A percentile compares a stretch with the other conserved stretches of the same genome.
Conservation (phyloP, 2,329 filamentous ascomycete species). For the Aspergillus tubingensis region DNA sequence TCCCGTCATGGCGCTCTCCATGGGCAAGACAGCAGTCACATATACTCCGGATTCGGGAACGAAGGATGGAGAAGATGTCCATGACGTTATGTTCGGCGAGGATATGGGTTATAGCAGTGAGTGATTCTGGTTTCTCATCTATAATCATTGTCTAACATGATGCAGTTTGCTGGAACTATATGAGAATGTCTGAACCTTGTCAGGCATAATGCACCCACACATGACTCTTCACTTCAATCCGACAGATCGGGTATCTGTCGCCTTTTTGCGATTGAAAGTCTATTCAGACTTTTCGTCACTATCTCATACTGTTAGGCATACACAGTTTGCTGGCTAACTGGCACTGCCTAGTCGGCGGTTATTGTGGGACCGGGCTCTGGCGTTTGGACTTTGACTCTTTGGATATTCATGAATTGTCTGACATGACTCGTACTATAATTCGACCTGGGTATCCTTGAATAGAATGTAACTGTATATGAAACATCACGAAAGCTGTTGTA, state of each 20-base stretch:
- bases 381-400: not conserved
- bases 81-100: slow-evolving; percentile 62
- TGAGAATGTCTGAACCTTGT: slow-evolving; percentile 48
- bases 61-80: slow-evolving; percentile 16
- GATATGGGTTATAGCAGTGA: slow-evolving; percentile 67
- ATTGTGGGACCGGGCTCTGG: not conserved
- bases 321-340: not conserved
- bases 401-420: not conserved
- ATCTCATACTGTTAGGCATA: too few species aligned
- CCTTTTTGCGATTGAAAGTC: not conserved
- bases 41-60: slow-evolving; percentile 62
- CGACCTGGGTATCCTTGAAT: not conserved
- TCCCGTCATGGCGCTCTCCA: slow-evolving; percentile 69
- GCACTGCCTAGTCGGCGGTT: not conserved
- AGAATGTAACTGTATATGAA: too few species aligned
- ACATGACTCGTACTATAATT: not conserved
- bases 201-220: slow-evolving; percentile 10
- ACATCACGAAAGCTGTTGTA: too few species aligned
- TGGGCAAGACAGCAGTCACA: slow-evolving; percentile 69
- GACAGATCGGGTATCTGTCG: slow-evolving; percentile 6
- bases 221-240: not conserved
- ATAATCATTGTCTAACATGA: slow-evolving; percentile 4
- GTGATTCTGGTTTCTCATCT: slow-evolving; percentile 31
- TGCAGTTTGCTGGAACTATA: slow-evolving; percentile 59
- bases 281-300: not conserved